Evolutionary conservation across 257 asterid species (phyloP).

Genomic region (Solanum microdontum): DNA sequence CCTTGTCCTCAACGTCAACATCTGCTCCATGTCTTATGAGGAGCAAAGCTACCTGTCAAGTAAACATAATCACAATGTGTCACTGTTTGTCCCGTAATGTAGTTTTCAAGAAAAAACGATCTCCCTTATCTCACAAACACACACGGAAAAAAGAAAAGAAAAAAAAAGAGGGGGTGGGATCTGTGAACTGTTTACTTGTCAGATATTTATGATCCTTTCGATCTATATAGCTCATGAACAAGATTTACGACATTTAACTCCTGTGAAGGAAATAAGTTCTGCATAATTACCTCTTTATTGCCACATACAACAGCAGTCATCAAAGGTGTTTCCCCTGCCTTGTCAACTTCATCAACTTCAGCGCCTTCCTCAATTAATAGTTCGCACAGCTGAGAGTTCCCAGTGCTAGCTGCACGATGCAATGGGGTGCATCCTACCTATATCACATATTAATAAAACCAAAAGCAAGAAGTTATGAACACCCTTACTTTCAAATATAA

Average conservation of each 20-base stretch:
- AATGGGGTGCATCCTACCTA: slow-evolving; percentile 93
- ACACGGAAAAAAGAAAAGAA: too few relatives aligned
- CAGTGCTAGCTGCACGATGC: slow-evolving; percentile 98
- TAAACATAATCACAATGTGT: background rate
- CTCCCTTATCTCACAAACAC: background rate
- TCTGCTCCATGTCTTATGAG: slow-evolving; percentile 91
- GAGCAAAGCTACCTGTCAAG: slow-evolving; percentile 76
- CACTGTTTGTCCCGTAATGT: background rate
- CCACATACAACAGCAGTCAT: slow-evolving; percentile 78
- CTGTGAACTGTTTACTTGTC: background rate
- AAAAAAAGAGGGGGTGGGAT: background rate
- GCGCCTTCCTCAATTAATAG: slow-evolving; percentile 94
- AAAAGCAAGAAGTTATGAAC: background rate
- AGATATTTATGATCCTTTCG: background rate
- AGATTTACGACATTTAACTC: background rate
- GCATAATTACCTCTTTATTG: slow-evolving; percentile 50
- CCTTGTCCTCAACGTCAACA: slow-evolving; percentile 79
- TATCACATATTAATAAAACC: slow-evolving; percentile 4
- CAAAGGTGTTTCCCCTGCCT: slow-evolving; percentile 84
- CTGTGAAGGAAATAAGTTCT: background rate
- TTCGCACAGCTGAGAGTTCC: slow-evolving; percentile 54
- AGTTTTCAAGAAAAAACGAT: background rate
- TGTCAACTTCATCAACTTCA: slow-evolving; percentile 75
- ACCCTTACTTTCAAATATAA: background rate
- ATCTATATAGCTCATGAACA: background rate